These are phyloP conservation scores for Aspergillus sp. DNA, from an alignment of 2,329 filamentous ascomycete species.

Conservation along the genomic window DNA sequence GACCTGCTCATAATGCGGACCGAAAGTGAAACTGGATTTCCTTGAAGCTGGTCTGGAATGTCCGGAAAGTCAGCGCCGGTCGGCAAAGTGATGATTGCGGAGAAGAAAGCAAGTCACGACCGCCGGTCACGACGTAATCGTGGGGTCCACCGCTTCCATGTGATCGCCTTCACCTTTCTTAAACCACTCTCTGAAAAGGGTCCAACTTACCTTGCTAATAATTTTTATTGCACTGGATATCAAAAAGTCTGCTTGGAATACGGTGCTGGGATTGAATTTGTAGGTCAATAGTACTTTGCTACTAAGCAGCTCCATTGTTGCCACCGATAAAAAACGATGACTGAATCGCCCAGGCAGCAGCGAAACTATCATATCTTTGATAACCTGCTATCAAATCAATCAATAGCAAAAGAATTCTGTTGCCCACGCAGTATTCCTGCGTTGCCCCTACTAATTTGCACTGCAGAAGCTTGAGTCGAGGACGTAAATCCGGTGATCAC, in stretches of 20 bases:
- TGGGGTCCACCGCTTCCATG: conserved; percentile 18
- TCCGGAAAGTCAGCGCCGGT: conserved; percentile 1
- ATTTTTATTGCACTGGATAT: neutral
- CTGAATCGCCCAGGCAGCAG: conserved; percentile 19
- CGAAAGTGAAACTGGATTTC: neutral
- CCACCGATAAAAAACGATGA: conserved; percentile 12
- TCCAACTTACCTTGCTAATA: neutral
- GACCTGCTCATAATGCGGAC: neutral
- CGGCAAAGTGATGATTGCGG: conserved; percentile 5
- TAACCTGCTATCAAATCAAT: conserved; percentile 27
- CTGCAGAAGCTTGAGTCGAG: neutral
- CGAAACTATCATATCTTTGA: conserved; percentile 2
- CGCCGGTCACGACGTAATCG: conserved; percentile 15
- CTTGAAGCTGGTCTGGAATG: neutral
- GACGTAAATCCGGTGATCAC: too few relatives aligned
- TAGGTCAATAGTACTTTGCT: neutral
- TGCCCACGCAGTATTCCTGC: neutral
- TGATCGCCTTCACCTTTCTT: conserved; percentile 2
- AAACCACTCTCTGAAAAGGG: too few relatives aligned
- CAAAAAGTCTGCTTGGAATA: neutral
- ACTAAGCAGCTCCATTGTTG: conserved; percentile 6
- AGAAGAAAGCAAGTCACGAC: conserved; percentile 7
- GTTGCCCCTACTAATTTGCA: neutral
- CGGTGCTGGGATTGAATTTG: neutral
- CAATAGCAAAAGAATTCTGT: neutral